Base-by-base conservation (phyloP, 2,329 filamentous ascomycete species). In the Coniochaeta prunicola region DNA sequence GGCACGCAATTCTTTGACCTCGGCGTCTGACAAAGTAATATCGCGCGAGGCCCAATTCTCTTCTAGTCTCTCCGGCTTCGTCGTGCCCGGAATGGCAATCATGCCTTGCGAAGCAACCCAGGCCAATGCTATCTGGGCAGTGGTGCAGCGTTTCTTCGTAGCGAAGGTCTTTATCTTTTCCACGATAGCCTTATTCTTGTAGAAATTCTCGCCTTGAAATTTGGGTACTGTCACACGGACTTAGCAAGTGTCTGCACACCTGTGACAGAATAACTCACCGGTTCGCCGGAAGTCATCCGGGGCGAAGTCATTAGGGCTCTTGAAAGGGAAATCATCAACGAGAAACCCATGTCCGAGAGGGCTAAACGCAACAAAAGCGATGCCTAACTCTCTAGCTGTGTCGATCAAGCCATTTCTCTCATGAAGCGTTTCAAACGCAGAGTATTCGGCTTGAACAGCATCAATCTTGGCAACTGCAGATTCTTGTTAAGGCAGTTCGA, bases 391-490 rank as follows among this genome's bases (percentile, higher is more conserved):
- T 33, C 68, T 72, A 0, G 70, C 70, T 0, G 76, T 70, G 0
- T 76, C 69, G 19, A 79, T 75, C 3, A 79, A 63, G 1, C 69
- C 72, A 33, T 73, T 63, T 58, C 70, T 70, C 60, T 77, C 74
- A 42, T 76, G 74, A 0, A 75, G 6, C 0, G 73, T 75, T 59
- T 76, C 74, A 56, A 76, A 76, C 1, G 74, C 70, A 0, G 69
- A 78, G 64, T 78, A 77, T 57, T 79, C 76, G 1, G 76, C 76
- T 59, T 79, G 76, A 1, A 79, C 57, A 2, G 76, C 76, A 58
- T 78, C 74, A 26, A 79, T 77, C 59, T 74, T 76, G 60, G 76
- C 75, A 57, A 79, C 76, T 78, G n/a, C n/a, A n/a, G n/a, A n/a
- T n/a, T n/a, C n/a, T n/a, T n/a, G n/a, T n/a, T n/a, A n/a, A n/a